Percentiles rank a stretch among this genome's conserved stretches.
Evolutionary conservation across 1,139 yeast genomes (phyloP).

Genomic region (Pichia cactophila): DNA sequence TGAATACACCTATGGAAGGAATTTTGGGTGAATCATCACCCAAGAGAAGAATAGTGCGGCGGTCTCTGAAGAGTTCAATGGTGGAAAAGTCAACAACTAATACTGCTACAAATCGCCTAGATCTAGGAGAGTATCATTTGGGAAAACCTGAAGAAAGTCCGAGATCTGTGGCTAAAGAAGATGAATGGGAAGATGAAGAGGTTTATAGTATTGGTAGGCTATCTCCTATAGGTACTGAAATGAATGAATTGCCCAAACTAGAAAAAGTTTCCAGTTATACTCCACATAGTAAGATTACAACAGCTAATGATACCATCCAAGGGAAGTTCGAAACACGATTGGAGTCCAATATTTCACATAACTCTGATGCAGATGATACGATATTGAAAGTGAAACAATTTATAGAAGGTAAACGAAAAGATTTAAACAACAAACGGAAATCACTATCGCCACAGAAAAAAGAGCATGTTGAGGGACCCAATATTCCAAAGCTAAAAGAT

Average conservation of each 20-base stretch:
- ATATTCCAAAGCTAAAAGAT: not conserved
- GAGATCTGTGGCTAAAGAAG: not conserved
- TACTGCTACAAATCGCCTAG: not conserved
- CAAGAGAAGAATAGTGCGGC: not conserved
- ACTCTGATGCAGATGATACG: slow-evolving; percentile 7
- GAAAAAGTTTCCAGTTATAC: slow-evolving; percentile 4
- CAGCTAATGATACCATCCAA: not conserved
- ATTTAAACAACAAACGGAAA: not conserved
- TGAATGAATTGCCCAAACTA: not conserved
- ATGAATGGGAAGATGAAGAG: not conserved
- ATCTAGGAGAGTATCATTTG: not conserved
- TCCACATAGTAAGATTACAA: not conserved
- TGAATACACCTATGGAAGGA: not conserved
- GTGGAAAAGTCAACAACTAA: not conserved
- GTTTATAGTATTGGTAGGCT: not conserved
- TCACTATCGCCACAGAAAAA: not conserved
- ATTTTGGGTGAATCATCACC: slow-evolving; percentile 9
- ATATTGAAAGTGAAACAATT: slow-evolving; percentile 7
- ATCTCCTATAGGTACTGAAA: not conserved
- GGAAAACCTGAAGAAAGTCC: not conserved
- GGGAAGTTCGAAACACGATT: not conserved
- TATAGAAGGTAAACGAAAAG: slow-evolving; percentile 6
- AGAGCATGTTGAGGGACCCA: not conserved
- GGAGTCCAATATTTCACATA: not conserved
- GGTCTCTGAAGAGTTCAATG: not conserved